Evolutionary conservation across 257 asterid genomes (phyloP).

Genomic region (Ligustrum vulgare): DNA sequence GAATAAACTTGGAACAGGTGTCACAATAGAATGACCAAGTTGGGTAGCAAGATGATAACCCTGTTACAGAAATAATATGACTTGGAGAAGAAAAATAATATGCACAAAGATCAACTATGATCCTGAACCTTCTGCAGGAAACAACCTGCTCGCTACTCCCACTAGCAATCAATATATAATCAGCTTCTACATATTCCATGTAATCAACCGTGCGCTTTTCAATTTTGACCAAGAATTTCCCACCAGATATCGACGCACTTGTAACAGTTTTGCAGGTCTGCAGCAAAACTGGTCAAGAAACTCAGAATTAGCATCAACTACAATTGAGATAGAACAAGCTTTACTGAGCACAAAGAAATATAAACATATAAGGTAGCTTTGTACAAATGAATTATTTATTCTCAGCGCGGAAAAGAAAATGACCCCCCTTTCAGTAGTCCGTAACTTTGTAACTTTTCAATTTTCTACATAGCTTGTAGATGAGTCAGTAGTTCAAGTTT

Average conservation of each 20-base stretch:
- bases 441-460: no score
- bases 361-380: constrained; percentile 2
- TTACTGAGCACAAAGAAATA: background rate
- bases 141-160: constrained; percentile 92
- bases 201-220: constrained; percentile 66
- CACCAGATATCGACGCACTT: constrained; percentile 55
- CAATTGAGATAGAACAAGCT: constrained; percentile 5
- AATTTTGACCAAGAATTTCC: constrained; percentile 64
- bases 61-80: constrained; percentile 38
- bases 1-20: constrained; percentile 95
- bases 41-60: constrained; percentile 79
- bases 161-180: constrained; percentile 77
- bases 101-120: constrained; percentile 13
- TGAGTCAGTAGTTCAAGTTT: background rate
- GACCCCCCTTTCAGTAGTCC: background rate
- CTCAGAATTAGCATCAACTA: constrained; percentile 32
- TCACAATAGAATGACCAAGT: constrained; percentile 84
- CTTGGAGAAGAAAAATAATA: constrained; percentile 17
- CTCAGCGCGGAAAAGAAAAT: background rate
- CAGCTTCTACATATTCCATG: constrained; percentile 63
- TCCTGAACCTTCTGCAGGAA: constrained; percentile 19
- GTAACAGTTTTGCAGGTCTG: constrained; percentile 81
- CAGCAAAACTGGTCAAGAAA: constrained; percentile 55
- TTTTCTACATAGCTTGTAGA: background rate
- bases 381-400: background rate